Evolutionary conservation across 2,329 filamentous ascomycete genomes (phyloP).

Genomic region (Aspergillus aculeatus): DNA sequence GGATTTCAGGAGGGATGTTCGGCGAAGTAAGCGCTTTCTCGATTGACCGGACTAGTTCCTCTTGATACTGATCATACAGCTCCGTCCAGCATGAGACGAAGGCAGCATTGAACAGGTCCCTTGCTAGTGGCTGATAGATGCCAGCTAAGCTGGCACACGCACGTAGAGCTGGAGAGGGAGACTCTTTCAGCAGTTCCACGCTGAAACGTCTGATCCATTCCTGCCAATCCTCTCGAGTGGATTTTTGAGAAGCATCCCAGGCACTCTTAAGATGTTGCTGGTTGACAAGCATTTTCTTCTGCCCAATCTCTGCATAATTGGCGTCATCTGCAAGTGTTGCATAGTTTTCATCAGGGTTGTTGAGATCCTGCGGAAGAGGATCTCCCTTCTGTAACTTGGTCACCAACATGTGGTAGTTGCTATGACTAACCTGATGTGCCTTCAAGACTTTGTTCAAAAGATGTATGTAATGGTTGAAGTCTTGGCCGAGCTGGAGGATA

Average conservation of each 20-base stretch:
- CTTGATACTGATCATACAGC: slow-evolving; percentile 93
- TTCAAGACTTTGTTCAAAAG: slow-evolving; percentile 86
- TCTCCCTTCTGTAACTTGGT: slow-evolving; percentile 94
- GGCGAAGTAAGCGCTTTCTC: slow-evolving; percentile 93
- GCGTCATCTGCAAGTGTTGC: slow-evolving; percentile 75
- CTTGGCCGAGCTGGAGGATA: slow-evolving; percentile 92
- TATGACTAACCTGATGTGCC: slow-evolving; percentile 77
- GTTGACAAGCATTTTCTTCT: slow-evolving; percentile 95
- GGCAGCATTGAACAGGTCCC: slow-evolving; percentile 95
- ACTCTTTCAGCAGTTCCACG: slow-evolving; percentile 90
- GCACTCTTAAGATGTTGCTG: slow-evolving; percentile 95
- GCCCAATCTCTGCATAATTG: slow-evolving; percentile 76
- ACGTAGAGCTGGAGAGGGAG: slow-evolving; percentile 88
- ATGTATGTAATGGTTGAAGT: slow-evolving; percentile 90
- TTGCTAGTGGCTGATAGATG: slow-evolving; percentile 85
- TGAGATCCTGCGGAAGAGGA: slow-evolving; percentile 89
- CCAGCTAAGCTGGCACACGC: slow-evolving; percentile 90
- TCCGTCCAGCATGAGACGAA: slow-evolving; percentile 99
- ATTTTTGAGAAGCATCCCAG: slow-evolving; percentile 96
- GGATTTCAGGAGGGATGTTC: slow-evolving; percentile 91
- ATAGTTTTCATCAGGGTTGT: slow-evolving; percentile 80
- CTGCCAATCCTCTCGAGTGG: slow-evolving; percentile 97
- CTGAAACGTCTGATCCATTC: slow-evolving; percentile 98
- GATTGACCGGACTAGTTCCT: slow-evolving; percentile 92
- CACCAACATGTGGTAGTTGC: slow-evolving; percentile 88